Percentiles rank a stretch among this genome's conserved stretches.
Conservation (phyloP, 305 asterid species). For the Ilex paraguariensis region DNA sequence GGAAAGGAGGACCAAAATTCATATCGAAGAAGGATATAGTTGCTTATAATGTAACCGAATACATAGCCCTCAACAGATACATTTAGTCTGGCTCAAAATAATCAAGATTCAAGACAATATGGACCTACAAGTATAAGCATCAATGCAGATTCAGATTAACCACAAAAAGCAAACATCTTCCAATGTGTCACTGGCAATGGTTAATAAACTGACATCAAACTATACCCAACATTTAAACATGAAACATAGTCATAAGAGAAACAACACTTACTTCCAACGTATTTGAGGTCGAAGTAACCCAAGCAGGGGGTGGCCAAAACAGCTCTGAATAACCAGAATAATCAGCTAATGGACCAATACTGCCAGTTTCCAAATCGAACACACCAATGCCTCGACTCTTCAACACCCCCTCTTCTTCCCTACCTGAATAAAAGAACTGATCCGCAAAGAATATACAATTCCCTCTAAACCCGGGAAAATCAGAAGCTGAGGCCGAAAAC, state of each 20-base stretch:
- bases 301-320: constrained; percentile 92
- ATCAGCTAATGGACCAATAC: constrained; percentile 48
- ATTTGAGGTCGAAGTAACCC: constrained; percentile 43
- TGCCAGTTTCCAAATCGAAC: constrained; percentile 65
- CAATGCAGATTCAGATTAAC: too few relatives aligned
- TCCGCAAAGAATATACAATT: constrained; percentile 68
- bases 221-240: too few relatives aligned
- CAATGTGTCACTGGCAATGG: too few relatives aligned
- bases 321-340: constrained; percentile 42
- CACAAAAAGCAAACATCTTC: too few relatives aligned
- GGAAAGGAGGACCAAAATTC: too few relatives aligned
- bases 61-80: too few relatives aligned
- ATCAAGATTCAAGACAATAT: too few relatives aligned
- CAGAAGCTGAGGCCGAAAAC: constrained; percentile 55
- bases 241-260: background rate
- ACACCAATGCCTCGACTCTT: constrained; percentile 52
- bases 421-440: constrained; percentile 31
- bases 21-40: too few relatives aligned
- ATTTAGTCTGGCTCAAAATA: too few relatives aligned
- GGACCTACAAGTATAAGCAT: too few relatives aligned
- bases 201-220: too few relatives aligned
- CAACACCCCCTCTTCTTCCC: constrained; percentile 54
- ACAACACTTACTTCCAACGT: constrained; percentile 49
- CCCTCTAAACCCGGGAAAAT: constrained; percentile 42
- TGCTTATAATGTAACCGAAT: too few relatives aligned